Evolutionary conservation across 2,329 filamentous ascomycete genomes (phyloP).

Genomic region (Fusarium denticulatum): DNA sequence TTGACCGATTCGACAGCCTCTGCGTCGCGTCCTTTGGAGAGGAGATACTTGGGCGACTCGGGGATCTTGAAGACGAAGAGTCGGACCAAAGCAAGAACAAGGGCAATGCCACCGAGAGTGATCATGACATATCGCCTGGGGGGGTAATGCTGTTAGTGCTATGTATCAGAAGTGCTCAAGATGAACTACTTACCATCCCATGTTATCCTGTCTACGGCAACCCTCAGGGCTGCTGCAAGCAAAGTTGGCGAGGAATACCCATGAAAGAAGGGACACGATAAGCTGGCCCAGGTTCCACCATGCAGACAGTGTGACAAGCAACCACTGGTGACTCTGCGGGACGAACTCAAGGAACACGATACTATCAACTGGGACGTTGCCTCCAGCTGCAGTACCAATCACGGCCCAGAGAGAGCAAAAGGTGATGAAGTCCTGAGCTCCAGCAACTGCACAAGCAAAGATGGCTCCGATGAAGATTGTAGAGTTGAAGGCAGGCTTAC

Average conservation of each 20-base stretch:
- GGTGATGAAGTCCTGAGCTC: constrained; percentile 66
- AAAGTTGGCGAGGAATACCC: constrained; percentile 51
- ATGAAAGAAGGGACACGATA: constrained; percentile 47
- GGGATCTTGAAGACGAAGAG: constrained; percentile 13
- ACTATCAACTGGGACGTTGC: constrained; percentile 59
- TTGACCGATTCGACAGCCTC: constrained; percentile 19
- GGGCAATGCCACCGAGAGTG: constrained; percentile 15
- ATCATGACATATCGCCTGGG: not conserved
- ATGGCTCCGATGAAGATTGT: constrained; percentile 58
- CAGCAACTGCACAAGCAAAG: constrained; percentile 67
- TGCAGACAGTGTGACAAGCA: constrained; percentile 53
- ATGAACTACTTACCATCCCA: constrained; percentile 51
- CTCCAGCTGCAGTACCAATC: constrained; percentile 53
- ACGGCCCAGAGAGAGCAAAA: constrained; percentile 59
- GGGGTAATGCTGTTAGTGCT: not conserved
- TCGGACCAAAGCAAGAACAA: not conserved
- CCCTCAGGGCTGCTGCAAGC: constrained; percentile 43
- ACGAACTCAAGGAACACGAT: constrained; percentile 61
- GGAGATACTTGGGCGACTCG: constrained; percentile 25
- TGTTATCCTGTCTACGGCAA: constrained; percentile 50
- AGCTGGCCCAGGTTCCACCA: constrained; percentile 62
- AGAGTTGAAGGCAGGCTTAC: constrained; percentile 56
- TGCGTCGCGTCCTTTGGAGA: constrained; percentile 15
- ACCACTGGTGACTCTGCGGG: constrained; percentile 54
- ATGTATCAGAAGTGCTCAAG: no score